These are phyloP conservation scores for Nitzschia inconspicua DNA, from an alignment of 108 stramenopile species.

Conservation along the genomic window DNA sequence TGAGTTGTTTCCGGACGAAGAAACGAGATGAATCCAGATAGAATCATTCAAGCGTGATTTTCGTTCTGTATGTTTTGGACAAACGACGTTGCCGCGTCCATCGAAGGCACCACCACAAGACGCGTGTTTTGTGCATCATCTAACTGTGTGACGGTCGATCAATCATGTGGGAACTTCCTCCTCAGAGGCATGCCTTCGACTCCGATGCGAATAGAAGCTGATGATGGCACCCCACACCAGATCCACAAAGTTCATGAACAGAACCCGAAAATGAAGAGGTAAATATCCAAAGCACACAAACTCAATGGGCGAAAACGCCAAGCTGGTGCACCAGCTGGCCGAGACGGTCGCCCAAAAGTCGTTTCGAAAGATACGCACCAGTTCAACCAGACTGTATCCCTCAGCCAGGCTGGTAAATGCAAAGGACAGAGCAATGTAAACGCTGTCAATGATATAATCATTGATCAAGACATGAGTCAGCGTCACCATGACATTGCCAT, in stretches of 20 bases:
- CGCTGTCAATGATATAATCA: slow-evolving; percentile 48
- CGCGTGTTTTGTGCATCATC: too few relatives aligned
- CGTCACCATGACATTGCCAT: slow-evolving; percentile 31
- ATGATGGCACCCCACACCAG: slow-evolving; percentile 72
- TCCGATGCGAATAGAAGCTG: slow-evolving; percentile 62
- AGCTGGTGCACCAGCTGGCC: slow-evolving; percentile 52
- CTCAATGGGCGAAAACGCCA: slow-evolving; percentile 51
- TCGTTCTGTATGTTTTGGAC: too few relatives aligned
- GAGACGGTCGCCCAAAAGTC: slow-evolving; percentile 52
- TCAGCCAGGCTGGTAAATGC: slow-evolving; percentile 51
- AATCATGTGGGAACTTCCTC: too few relatives aligned
- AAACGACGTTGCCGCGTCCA: too few relatives aligned
- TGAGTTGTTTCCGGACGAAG: too few relatives aligned
- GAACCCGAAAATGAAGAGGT: slow-evolving; percentile 54
- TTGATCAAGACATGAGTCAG: slow-evolving; percentile 59
- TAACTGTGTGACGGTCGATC: too few relatives aligned
- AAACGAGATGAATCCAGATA: too few relatives aligned
- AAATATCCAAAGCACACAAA: slow-evolving; percentile 67
- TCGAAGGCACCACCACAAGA: too few relatives aligned
- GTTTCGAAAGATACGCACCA: slow-evolving; percentile 27
- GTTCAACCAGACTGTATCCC: slow-evolving; percentile 29
- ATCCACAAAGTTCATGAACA: slow-evolving; percentile 72
- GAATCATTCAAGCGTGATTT: too few relatives aligned
- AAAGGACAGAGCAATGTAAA: slow-evolving; percentile 63
- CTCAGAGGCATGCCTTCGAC: slow-evolving; percentile 3